These are phyloP conservation scores for Salvia miltiorrhiza DNA, from an alignment of 257 asterid species.

Conservation along the genomic window DNA sequence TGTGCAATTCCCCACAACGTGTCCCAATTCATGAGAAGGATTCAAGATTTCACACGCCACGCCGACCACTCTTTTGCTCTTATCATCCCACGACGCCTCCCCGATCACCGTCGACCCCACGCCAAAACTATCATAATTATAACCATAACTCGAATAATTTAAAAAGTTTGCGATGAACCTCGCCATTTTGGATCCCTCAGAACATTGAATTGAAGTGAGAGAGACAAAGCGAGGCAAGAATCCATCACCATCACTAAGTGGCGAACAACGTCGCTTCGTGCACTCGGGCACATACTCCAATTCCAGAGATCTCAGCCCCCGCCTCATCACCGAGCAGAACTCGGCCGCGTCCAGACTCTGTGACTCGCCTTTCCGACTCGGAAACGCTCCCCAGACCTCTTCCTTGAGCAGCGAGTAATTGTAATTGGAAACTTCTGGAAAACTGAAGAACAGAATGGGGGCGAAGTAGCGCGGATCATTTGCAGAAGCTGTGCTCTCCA, in stretches of 20 bases:
- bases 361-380: conserved; percentile 15
- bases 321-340: conserved; percentile 28
- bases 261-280: conserved; percentile 26
- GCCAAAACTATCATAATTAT: neutral
- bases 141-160: neutral
- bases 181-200: conserved; percentile 18
- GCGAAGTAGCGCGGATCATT: conserved; percentile 38
- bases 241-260: neutral
- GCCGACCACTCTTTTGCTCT: conserved; percentile 34
- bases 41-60: conserved; percentile 49
- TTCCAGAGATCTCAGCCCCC: conserved; percentile 14
- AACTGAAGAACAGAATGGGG: conserved; percentile 35
- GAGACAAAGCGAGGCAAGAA: conserved; percentile 27
- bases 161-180: conserved; percentile 30
- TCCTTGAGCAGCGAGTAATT: conserved; percentile 33
- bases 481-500: conserved; percentile 34
- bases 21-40: conserved; percentile 4
- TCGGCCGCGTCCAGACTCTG: conserved; percentile 20
- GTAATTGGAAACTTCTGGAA: conserved; percentile 33
- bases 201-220: conserved; percentile 41
- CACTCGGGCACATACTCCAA: conserved; percentile 39
- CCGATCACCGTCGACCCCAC: conserved; percentile 34
- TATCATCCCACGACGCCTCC: conserved; percentile 62
- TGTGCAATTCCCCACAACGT: conserved; percentile 50
- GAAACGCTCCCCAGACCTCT: conserved; percentile 14